These are phyloP conservation scores for Pyracantha coccinea DNA, from an alignment of 331 rosid species.

Conservation along the genomic window DNA sequence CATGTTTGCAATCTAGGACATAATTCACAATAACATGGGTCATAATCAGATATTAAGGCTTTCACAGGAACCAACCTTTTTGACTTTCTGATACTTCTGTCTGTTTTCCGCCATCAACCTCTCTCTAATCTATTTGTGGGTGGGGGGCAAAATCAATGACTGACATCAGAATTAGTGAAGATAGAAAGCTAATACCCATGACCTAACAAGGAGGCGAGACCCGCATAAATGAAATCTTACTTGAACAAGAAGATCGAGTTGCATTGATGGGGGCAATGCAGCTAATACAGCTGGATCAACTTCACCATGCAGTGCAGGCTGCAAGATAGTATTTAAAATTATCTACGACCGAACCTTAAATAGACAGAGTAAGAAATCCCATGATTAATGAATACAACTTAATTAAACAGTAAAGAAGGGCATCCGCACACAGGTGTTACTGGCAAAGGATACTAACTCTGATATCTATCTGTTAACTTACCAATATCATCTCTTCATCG, in stretches of 20 bases:
- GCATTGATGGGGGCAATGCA: conserved; percentile 96
- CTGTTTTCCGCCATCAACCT: conserved; percentile 84
- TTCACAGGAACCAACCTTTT: conserved; percentile 60
- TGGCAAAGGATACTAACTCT: not conserved
- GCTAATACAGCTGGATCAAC: conserved; percentile 86
- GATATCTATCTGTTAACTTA: conserved; percentile 19
- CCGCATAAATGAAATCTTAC: conserved; percentile 21
- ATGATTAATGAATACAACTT: not conserved
- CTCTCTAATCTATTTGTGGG: conserved; percentile 79
- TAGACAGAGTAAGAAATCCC: not conserved
- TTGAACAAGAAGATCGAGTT: conserved; percentile 95
- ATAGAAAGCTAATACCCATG: not conserved
- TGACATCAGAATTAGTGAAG: conserved; percentile 3
- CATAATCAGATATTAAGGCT: conserved; percentile 6
- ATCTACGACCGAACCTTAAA: not conserved
- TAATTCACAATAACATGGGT: conserved; percentile 2
- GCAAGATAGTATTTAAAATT: conserved; percentile 16
- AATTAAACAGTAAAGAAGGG: not conserved
- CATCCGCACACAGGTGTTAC: not conserved
- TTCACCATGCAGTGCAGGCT: conserved; percentile 75
- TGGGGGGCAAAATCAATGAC: not conserved
- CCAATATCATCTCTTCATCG: conserved; percentile 91
- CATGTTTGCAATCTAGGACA: not conserved
- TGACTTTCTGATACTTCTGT: conserved; percentile 90
- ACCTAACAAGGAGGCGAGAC: not conserved